Base-by-base conservation (phyloP, 2,329 filamentous ascomycete species). In the Cercospora brassicicola region DNA sequence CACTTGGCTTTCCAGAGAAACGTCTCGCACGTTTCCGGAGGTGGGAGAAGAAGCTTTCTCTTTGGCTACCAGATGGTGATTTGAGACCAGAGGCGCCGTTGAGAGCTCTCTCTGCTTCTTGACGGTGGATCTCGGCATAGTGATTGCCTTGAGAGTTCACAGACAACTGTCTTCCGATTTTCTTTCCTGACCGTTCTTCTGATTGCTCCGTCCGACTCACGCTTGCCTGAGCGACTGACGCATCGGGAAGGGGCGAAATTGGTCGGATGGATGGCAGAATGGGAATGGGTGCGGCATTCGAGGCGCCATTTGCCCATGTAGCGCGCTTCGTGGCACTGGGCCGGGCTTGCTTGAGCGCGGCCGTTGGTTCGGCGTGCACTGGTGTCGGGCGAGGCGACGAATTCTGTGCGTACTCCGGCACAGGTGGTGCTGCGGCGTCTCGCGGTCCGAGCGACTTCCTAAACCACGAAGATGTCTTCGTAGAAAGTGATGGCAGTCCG, bases 31-130 rank as follows among this genome's bases (percentile, higher is more conserved):
- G 90, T 81, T 99, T 99, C 66, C 95, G 88, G 7, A 99, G 86
- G 78, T 99, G 95, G 0, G 95, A 98, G 82, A 99, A 99, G 84
- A 99, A 99, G 80, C 95, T 93, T 79, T 99, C 95, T 77, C 96
- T 96, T 66, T 93, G 91, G 18, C 87, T 91, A 74, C 87, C 90
- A 0, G 90, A 89, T 3, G 93, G 92, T 5, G 93, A 95, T 15
- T 87, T 89, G 26, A 94, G 83, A 23, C 90, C 91, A 36, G 86
- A 87, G 75, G 90, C 89, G 63, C 94, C 95, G 77, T 93, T 97
- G 56, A 98, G 85, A 42, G 93, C 93, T 70, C 92, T 87, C 80
- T 98, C 94, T 13, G 94, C 93, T 80, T 98, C 93, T 81, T 94
- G 92, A 65, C 94, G 88, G 78, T 97, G 93, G 72, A 92, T 83